Percentiles rank a stretch among this genome's conserved stretches.
Conservation (phyloP, 139 green algal species). For the Volvox africanus region DNA sequence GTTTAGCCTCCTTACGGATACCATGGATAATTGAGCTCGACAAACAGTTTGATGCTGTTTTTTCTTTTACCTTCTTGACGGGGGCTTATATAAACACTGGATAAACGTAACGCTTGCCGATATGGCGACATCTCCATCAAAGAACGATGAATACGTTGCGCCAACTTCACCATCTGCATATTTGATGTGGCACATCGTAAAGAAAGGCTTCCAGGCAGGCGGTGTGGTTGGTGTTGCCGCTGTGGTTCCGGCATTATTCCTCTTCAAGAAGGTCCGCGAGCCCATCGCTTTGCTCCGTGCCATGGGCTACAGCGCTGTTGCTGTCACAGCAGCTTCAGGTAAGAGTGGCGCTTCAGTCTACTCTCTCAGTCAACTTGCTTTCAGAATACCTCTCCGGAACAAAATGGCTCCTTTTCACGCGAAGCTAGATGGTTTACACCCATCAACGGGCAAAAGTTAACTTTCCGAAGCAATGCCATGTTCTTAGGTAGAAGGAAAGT, state of each 20-base stretch:
- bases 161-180: constrained; percentile 3
- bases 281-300: constrained; percentile 5
- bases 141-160: constrained; percentile 13
- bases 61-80: neutral
- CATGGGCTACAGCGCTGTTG: neutral
- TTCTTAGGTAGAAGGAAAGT: too few relatives aligned
- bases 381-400: neutral
- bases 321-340: constrained; percentile 3
- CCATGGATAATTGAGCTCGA: neutral
- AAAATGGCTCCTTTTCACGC: neutral
- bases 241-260: neutral
- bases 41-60: neutral
- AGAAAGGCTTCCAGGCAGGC: constrained; percentile 18
- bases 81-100: neutral
- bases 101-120: neutral
- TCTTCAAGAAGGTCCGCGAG: constrained; percentile 27
- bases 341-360: neutral
- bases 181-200: constrained; percentile 30
- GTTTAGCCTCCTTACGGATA: too few relatives aligned
- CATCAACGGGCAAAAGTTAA: neutral
- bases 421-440: neutral
- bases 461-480: too few relatives aligned
- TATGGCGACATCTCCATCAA: neutral
- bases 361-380: neutral
- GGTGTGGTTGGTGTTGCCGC: constrained; percentile 4